Evolutionary conservation across 768 basidiomycete genomes (phyloP), one percentile per base, ranked within the genome.

Genomic region (Mycena haematopus): DNA sequence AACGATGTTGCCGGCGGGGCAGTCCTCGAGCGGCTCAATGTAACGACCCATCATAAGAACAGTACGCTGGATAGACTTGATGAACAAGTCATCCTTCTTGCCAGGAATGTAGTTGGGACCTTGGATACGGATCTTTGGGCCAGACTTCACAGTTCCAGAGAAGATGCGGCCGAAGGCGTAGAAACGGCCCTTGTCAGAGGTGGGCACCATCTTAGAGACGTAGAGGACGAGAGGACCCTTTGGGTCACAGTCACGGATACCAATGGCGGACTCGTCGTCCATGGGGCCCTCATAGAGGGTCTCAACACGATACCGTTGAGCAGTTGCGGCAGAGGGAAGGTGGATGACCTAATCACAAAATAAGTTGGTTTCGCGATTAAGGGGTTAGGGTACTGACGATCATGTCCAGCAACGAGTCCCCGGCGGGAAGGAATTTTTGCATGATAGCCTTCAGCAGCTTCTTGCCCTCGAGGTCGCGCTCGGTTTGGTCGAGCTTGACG

Each of bases 161-260:
- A 99, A 99, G 82, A 99, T 91, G 86, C 97, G 97, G 80, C 97
- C 97, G 78, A 99, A 99, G 66, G 97, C 97, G 80, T 99, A 99
- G 92, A 99, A 99, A 67, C 97, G 96, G 75, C 97, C 97, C 83
- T 99, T 99, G 80, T 99, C 97, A 70, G 97, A 97, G 50, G 97
- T 98, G 66, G 97, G 97, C 72, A 99, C 97, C 97, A 99, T 99
- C 89, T 99, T 99, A 69, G 97, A 99, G 80, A 99, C 85, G 80
- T 99, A 99, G 68, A 96, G 88, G 75, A 99, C 95, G 65, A 99
- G 91, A 68, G 97, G 97, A 58, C 89, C 97, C 52, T 89, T 91
- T 76, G 97, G 91, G 81, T 99, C 93, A 76, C 97, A 99, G 77
- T 99, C 96, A 59, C 97, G 90, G 83, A 99, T 96, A 82, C 89